These are phyloP conservation scores for Acanthamoeba culbertsoni DNA, from an alignment of 208 protist genomes.

Conservation along the genomic window DNA sequence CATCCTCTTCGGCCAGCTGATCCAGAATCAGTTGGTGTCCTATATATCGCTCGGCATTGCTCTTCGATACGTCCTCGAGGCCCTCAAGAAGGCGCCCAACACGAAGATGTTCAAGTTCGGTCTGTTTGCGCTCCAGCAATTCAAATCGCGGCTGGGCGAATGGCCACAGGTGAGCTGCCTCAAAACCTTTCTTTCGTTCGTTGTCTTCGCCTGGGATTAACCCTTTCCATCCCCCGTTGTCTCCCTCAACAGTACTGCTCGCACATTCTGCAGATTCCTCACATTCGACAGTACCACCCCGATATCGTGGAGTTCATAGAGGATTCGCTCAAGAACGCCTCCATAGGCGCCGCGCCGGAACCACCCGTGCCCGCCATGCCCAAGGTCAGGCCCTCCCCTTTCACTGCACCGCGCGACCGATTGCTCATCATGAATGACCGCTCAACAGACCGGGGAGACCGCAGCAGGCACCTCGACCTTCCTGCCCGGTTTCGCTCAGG, in stretches of 20 bases:
- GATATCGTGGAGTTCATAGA: constrained; percentile 80
- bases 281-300: constrained; percentile 71
- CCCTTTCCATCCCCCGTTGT: neutral
- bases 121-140: constrained; percentile 93
- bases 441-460: constrained; percentile 25
- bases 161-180: constrained; percentile 88
- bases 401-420: neutral
- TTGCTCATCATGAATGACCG: neutral
- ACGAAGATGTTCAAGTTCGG: constrained; percentile 95
- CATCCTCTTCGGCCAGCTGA: constrained; percentile 86
- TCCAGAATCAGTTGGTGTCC: constrained; percentile 85
- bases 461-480: constrained; percentile 1
- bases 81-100: constrained; percentile 89
- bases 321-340: neutral
- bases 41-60: constrained; percentile 80
- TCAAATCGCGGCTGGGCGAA: constrained; percentile 92
- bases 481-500: constrained; percentile 6
- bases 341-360: neutral
- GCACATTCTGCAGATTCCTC: constrained; percentile 80
- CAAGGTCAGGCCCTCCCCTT: neutral
- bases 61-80: constrained; percentile 90
- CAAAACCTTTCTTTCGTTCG: neutral
- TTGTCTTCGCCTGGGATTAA: too few relatives aligned
- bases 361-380: constrained; percentile 34
- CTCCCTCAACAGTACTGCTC: constrained; percentile 71